These are phyloP conservation scores for Vitis amurensis DNA, from an alignment of 164 flowering plant genomes.

Conservation along the genomic window DNA sequence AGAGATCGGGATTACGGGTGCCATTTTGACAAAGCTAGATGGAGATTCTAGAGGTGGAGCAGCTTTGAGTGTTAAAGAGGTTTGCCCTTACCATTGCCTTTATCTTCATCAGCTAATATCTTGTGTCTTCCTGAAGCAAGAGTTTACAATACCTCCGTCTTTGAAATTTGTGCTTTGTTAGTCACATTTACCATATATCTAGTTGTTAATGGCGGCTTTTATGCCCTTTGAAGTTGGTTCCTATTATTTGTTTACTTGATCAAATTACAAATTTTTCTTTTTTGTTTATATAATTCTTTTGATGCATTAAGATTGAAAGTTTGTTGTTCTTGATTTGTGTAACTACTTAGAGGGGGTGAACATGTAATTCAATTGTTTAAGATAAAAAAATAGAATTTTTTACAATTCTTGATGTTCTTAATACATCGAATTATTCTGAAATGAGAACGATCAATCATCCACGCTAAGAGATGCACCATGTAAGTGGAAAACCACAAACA, in stretches of 20 bases:
- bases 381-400: too few relatives aligned
- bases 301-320: background rate
- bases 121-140: background rate
- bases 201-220: background rate
- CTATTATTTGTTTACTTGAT: background rate
- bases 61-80: constrained; percentile 98
- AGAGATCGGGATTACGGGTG: constrained; percentile 97
- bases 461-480: too few relatives aligned
- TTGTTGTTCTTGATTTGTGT: too few relatives aligned
- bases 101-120: background rate
- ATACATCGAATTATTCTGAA: too few relatives aligned
- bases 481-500: too few relatives aligned
- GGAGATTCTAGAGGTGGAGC: constrained; percentile 99
- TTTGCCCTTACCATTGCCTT: constrained; percentile 16
- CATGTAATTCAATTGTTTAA: too few relatives aligned
- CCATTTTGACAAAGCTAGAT: constrained; percentile 95
- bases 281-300: background rate
- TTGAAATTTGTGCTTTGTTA: background rate
- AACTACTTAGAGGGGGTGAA: too few relatives aligned
- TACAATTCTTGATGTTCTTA: too few relatives aligned
- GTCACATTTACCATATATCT: background rate
- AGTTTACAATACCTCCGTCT: too few relatives aligned
- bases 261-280: background rate
- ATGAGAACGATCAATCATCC: too few relatives aligned
- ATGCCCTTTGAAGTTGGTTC: background rate